Percentiles rank a stretch among this genome's conserved stretches.
phyloP scores from a whole-genome alignment of 2,329 filamentous ascomycete genomes.

The Colletotrichum sp. region DNA sequence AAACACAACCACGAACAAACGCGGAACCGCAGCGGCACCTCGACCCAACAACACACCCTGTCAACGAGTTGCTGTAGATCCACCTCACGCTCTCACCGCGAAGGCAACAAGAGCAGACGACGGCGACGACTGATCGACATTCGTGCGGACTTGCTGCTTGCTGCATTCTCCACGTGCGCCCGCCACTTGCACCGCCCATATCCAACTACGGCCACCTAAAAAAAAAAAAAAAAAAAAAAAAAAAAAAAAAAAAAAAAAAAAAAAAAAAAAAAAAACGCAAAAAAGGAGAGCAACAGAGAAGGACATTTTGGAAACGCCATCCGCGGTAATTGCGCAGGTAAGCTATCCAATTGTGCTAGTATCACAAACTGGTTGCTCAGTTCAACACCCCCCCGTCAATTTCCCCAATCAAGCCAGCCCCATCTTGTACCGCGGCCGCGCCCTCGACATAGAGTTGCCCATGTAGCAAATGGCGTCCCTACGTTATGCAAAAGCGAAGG shows the following conservation, averaged over 20 bases:
- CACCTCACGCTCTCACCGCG: not conserved
- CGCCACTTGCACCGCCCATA: not conserved
- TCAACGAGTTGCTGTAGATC: not conserved
- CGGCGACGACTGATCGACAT: slow-evolving; percentile 9
- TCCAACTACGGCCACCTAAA: not conserved
- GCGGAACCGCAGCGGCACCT: not conserved
- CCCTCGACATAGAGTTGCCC: not conserved
- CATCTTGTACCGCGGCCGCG: not conserved
- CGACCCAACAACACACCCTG: not conserved
- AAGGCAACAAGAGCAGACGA: not conserved
- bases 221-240: not conserved
- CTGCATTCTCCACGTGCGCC: slow-evolving; percentile 14
- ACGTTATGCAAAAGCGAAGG: not conserved
- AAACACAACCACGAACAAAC: not conserved
- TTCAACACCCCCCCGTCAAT: not conserved
- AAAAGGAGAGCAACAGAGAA: not conserved
- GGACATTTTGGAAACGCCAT: not conserved
- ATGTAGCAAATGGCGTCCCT: not conserved
- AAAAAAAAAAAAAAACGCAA: not conserved
- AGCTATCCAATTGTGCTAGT: not conserved
- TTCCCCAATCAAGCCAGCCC: not conserved
- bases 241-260: not conserved
- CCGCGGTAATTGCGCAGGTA: not conserved
- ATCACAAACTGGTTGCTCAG: not conserved
- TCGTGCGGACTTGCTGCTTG: slow-evolving; percentile 3